Conservation (phyloP, 2,329 filamentous ascomycete genomes). For the Geosmithia flava region DNA sequence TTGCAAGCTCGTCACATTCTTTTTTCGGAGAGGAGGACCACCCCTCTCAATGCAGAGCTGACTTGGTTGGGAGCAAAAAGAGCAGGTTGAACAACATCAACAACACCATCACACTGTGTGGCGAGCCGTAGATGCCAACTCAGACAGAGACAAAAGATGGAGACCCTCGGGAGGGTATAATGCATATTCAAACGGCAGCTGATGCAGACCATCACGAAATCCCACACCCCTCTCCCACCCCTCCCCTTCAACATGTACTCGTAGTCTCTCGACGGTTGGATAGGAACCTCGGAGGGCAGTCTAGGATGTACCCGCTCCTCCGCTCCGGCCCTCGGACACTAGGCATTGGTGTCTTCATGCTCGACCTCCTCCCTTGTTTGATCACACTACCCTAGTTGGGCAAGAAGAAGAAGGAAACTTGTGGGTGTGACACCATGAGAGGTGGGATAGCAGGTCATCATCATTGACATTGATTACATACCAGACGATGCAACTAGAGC, state of each 20-base stretch:
- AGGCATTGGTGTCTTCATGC: background rate
- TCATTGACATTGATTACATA: too few relatives aligned
- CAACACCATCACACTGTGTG: background rate
- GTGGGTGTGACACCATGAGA: too few relatives aligned
- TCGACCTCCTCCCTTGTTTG: background rate
- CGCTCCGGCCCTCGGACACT: background rate
- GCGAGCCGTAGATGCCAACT: background rate
- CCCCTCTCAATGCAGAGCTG: too few relatives aligned
- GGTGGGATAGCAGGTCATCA: too few relatives aligned
- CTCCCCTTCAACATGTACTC: too few relatives aligned
- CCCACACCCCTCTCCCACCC: background rate
- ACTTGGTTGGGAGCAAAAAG: background rate
- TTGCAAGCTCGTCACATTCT: too few relatives aligned
- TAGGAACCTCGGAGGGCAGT: background rate
- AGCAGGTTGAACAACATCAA: background rate
- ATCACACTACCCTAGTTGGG: background rate
- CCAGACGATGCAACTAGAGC: too few relatives aligned
- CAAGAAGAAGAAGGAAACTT: background rate
- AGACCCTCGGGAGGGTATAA: background rate
- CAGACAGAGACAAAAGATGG: background rate
- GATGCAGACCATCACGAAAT: background rate
- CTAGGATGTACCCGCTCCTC: background rate
- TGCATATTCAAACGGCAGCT: background rate
- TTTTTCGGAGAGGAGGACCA: too few relatives aligned
- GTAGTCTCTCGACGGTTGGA: background rate